Base-by-base conservation (phyloP, 1,284 basidiomycete genomes). In the Cryptococcus sp. region DNA sequence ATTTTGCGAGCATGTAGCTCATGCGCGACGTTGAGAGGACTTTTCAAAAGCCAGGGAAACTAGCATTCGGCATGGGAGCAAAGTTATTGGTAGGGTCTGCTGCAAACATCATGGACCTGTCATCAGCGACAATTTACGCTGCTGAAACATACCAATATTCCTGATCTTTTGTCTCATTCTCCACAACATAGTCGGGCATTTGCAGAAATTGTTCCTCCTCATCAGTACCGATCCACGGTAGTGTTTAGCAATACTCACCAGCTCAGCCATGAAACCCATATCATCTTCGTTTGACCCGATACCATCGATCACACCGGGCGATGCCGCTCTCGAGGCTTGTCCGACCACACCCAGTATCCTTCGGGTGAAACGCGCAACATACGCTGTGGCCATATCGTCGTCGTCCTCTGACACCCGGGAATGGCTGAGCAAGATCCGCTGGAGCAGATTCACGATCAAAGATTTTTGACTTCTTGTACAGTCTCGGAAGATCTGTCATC, bases 141-240 rank as follows among this genome's bases (percentile, higher is more conserved):
- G 31, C 10, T 16, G 19, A 19, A 18, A 56, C 63, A 46, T 31
- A 65, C 63, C 64, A 66, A 34, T 64, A 66, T 25, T 63, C 54
- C 21, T 60, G 60, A 36, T 66, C 64, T 24, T 58, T 58, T 2
- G 53, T 49, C 42, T 57, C 55, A 36, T 54, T 53, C 32, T 57
- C 59, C 10, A 58, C 54, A 3, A 57, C 49, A 47, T 60, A 56
- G 18, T 66, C 62, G 3, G 62, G 62, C 34, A 63, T 51, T 7
- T 59, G 52, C 53, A 64, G 60, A 28, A 64, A 62, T 50, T 66
- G 55, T 49, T 63, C 62, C 56, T 62, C 37, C 1, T 42, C 7
- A 14, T 28, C 16, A 19, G 16, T 23, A 50, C 40, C 47, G 46
- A 39, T 32, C 19, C 19, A 18, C 21, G 1, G 31, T 14, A 45